Percentiles rank a stretch among this genome's conserved stretches.
These are phyloP conservation scores for Phaeodactylum tricornutum DNA, from an alignment of 108 stramenopile species.

Conservation along the genomic window DNA sequence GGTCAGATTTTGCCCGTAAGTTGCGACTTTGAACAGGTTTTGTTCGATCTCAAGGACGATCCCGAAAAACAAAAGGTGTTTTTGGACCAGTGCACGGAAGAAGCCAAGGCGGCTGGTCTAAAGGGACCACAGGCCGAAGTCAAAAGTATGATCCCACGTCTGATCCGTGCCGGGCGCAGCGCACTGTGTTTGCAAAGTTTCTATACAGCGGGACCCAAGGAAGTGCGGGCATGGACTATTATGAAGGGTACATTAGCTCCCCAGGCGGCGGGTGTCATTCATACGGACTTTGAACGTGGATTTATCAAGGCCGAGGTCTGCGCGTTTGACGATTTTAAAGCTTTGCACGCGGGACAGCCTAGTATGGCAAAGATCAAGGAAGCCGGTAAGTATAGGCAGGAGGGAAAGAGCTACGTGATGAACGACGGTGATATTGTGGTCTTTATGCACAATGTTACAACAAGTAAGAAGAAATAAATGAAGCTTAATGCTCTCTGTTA, in stretches of 20 bases:
- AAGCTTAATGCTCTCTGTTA: no score
- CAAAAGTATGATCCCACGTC: constrained; percentile 86
- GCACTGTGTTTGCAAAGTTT: constrained; percentile 94
- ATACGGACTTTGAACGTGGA: constrained; percentile 98
- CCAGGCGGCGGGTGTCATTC: constrained; percentile 97
- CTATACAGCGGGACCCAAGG: constrained; percentile 98
- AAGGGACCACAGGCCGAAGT: constrained; percentile 80
- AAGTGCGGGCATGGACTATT: constrained; percentile 99
- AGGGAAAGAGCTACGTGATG: constrained; percentile 96
- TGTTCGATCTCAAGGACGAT: constrained; percentile 67
- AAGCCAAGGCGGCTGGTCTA: constrained; percentile 74
- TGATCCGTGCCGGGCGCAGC: constrained; percentile 93
- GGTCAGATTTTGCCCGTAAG: constrained; percentile 97
- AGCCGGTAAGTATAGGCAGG: constrained; percentile 95
- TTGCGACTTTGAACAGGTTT: constrained; percentile 95
- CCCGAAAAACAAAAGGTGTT: constrained; percentile 62
- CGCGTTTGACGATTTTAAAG: constrained; percentile 94
- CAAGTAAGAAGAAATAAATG: constrained; percentile 75
- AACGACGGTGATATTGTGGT: constrained; percentile 82
- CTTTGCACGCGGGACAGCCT: constrained; percentile 74
- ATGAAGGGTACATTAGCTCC: constrained; percentile 87
- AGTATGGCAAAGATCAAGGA: constrained; percentile 96
- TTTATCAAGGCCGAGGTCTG: constrained; percentile 99
- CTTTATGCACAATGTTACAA: constrained; percentile 82
- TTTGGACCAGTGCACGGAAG: constrained; percentile 67